phyloP scores from a whole-genome alignment of 257 asterid species.

The Fraxinus anomala region DNA sequence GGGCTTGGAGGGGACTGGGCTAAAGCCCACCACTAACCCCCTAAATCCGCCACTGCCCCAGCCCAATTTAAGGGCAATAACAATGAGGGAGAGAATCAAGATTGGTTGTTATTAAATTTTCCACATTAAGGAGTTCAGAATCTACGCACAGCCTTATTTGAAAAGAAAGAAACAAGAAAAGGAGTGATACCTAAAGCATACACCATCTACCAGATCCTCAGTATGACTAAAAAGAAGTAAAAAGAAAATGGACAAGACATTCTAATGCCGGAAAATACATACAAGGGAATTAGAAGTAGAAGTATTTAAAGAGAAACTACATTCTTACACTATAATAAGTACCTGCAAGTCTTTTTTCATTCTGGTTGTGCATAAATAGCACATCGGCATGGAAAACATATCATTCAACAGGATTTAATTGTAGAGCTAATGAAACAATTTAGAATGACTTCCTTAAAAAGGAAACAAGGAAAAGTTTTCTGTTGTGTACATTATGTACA shows the following conservation, averaged over 20 bases:
- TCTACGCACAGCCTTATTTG: conserved; percentile 7
- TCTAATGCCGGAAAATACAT: conserved; percentile 16
- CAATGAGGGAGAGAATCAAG: conserved; percentile 23
- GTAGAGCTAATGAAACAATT: background rate
- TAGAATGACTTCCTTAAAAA: conserved; percentile 12
- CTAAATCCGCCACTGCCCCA: too few species aligned
- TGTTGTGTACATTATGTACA: background rate
- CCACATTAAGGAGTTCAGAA: conserved; percentile 18
- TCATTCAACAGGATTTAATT: conserved; percentile 1
- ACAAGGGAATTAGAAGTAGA: conserved; percentile 2
- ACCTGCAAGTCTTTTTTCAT: conserved; percentile 16
- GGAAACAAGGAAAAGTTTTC: conserved; percentile 15
- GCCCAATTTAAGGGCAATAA: conserved; percentile 23
- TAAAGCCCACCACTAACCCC: too few species aligned
- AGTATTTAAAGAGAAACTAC: conserved; percentile 4
- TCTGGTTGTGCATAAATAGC: conserved; percentile 4
- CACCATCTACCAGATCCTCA: conserved; percentile 7
- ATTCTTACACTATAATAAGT: conserved; percentile 9
- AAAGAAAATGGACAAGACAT: conserved; percentile 9
- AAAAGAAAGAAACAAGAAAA: background rate
- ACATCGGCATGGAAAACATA: conserved; percentile 14
- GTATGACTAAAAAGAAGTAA: conserved; percentile 13
- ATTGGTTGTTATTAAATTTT: conserved; percentile 19
- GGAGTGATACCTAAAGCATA: background rate
- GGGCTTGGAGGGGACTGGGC: too few species aligned